Percentiles rank a stretch among this genome's conserved stretches.
These are phyloP conservation scores for Annulohypoxylon bovei DNA, from an alignment of 495 filamentous ascomycete genomes.

Conservation along the genomic window DNA sequence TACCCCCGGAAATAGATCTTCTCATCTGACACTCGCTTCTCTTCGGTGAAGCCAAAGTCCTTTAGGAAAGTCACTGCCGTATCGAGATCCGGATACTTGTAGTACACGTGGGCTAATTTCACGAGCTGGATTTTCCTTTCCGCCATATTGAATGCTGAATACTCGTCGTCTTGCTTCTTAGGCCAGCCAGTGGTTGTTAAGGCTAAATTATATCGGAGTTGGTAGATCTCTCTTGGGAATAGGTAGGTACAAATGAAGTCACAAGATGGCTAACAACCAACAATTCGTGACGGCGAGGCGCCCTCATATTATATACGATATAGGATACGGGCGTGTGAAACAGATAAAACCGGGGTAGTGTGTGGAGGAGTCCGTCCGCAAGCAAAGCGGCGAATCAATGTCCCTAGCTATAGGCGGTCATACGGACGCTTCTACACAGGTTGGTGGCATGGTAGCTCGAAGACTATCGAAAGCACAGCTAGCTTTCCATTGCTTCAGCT, in stretches of 20 bases:
- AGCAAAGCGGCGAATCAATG: constrained; percentile 35
- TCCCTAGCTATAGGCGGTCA: constrained; percentile 4
- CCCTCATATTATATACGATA: constrained; percentile 25
- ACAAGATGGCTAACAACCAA: background rate
- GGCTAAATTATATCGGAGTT: background rate
- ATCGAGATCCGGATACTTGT: constrained; percentile 63
- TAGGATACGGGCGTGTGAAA: constrained; percentile 8
- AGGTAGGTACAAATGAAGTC: constrained; percentile 7
- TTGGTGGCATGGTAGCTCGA: background rate
- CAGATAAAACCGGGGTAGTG: constrained; percentile 33
- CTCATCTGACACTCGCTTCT: constrained; percentile 53
- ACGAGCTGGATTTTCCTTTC: constrained; percentile 60
- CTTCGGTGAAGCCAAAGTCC: constrained; percentile 67
- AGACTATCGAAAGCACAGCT: constrained; percentile 4
- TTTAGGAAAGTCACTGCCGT: constrained; percentile 59
- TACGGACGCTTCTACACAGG: background rate
- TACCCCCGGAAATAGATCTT: constrained; percentile 69
- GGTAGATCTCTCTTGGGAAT: background rate
- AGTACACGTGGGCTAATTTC: constrained; percentile 67
- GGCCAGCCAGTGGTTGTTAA: background rate
- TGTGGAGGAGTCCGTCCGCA: constrained; percentile 44
- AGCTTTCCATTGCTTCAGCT: constrained; percentile 1
- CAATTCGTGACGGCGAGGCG: background rate
- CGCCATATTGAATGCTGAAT: constrained; percentile 35
- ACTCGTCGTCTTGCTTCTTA: background rate